These are phyloP conservation scores for Solanum paucissectum DNA, from an alignment of 257 asterid species.

Conservation along the genomic window DNA sequence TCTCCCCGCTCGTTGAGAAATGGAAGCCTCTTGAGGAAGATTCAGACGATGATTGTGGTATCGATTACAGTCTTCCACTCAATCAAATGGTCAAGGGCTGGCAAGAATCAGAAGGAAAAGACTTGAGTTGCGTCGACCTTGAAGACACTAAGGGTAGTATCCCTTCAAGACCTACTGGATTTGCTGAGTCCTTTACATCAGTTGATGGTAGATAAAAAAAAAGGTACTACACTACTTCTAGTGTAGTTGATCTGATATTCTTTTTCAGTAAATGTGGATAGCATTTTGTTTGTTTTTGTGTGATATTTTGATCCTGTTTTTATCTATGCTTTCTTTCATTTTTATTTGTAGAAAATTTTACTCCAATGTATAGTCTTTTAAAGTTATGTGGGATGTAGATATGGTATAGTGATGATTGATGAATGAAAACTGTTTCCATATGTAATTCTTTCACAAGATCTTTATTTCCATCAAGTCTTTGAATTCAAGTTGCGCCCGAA, in stretches of 20 bases:
- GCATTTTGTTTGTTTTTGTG: background rate
- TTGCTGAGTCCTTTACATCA: slow-evolving; percentile 80
- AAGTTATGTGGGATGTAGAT: background rate
- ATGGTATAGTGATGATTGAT: background rate
- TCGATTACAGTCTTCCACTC: slow-evolving; percentile 84
- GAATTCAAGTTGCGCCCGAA: background rate
- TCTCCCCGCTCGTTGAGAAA: slow-evolving; percentile 65
- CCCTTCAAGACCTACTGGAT: slow-evolving; percentile 82
- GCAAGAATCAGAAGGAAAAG: slow-evolving; percentile 74
- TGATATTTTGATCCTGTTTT: background rate
- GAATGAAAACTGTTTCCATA: background rate
- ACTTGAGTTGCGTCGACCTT: slow-evolving; percentile 40
- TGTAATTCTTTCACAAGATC: background rate
- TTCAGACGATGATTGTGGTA: slow-evolving; percentile 66
- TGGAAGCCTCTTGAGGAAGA: slow-evolving; percentile 73
- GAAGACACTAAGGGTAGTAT: slow-evolving; percentile 88
- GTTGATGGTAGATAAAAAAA: slow-evolving; percentile 53
- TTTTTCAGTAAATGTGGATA: background rate
- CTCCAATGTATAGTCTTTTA: background rate
- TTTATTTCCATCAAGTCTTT: background rate
- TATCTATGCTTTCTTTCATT: background rate
- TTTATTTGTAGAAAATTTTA: background rate
- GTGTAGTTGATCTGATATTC: background rate
- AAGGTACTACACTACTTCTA: background rate
- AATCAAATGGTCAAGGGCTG: slow-evolving; percentile 86